Evolutionary conservation across 148 eudicot species (phyloP).

Genomic region (Chenopodium album): DNA sequence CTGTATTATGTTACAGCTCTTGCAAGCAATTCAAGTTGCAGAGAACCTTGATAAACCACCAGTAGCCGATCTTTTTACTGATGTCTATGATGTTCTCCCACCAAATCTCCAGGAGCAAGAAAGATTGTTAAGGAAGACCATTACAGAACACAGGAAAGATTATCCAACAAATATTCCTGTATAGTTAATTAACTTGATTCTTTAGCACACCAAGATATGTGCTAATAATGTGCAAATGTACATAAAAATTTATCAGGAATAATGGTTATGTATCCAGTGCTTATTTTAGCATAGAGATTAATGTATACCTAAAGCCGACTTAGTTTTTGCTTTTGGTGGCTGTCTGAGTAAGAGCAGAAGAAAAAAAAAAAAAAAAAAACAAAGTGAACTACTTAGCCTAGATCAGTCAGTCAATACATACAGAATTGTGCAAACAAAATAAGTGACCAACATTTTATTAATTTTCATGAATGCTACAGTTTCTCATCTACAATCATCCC

Average conservation of each 20-base stretch:
- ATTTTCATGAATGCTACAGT: background rate
- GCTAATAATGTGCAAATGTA: background rate
- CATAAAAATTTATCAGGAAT: background rate
- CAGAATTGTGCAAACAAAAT: background rate
- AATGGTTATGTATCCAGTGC: background rate
- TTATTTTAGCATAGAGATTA: background rate
- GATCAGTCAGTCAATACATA: background rate
- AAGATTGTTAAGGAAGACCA: slow-evolving; percentile 35
- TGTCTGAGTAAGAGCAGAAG: too few relatives aligned
- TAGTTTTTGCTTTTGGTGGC: background rate
- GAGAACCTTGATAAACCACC: slow-evolving; percentile 63
- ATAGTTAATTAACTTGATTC: slow-evolving; percentile 12
- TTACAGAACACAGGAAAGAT: slow-evolving; percentile 30
- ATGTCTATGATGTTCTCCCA: slow-evolving; percentile 58
- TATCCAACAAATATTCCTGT: slow-evolving; percentile 43
- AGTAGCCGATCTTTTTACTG: slow-evolving; percentile 57
- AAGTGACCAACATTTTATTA: background rate
- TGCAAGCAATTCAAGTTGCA: slow-evolving; percentile 65
- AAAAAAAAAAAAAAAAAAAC: too few relatives aligned
- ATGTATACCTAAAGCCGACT: background rate
- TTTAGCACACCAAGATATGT: background rate
- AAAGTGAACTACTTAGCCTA: background rate
- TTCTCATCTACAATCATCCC: background rate
- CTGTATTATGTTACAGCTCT: slow-evolving; percentile 34
- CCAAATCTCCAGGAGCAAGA: slow-evolving; percentile 49